These are phyloP conservation scores for Colletotrichum noveboracense DNA, from an alignment of 2,329 filamentous ascomycete species.

Conservation along the genomic window DNA sequence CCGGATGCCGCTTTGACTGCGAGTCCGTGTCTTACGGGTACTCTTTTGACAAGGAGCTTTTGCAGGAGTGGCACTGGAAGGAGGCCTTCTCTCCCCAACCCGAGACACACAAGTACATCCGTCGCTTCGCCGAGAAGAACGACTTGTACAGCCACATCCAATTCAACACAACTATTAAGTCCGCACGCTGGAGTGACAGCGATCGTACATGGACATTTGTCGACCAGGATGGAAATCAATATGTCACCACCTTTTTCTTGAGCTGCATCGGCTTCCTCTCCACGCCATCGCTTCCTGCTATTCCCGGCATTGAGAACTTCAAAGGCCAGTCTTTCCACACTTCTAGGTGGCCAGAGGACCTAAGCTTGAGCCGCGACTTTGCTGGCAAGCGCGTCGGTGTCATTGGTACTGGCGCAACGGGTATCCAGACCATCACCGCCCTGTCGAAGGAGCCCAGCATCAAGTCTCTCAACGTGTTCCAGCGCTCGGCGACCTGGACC, in stretches of 20 bases:
- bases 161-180: neutral
- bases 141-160: neutral
- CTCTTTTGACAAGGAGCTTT: neutral
- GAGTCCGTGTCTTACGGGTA: conserved; percentile 1
- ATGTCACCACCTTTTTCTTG: neutral
- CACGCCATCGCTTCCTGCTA: conserved; percentile 36
- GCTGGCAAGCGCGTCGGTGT: conserved; percentile 31
- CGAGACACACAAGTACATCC: neutral
- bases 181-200: neutral
- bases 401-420: conserved; percentile 37
- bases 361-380: conserved; percentile 13
- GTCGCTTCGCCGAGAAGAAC: neutral
- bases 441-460: conserved; percentile 27
- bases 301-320: conserved; percentile 28
- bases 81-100: conserved; percentile 2
- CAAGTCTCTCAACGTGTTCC: conserved; percentile 36
- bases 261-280: conserved; percentile 26
- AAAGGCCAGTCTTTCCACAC: conserved; percentile 23
- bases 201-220: neutral
- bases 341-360: conserved; percentile 21
- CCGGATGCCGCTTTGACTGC: conserved; percentile 59
- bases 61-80: conserved; percentile 7
- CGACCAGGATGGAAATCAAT: neutral
- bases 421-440: conserved; percentile 34
- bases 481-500: conserved; percentile 39